These are phyloP conservation scores for Millerozyma miso DNA, from an alignment of 805 yeast genomes.

Conservation along the genomic window DNA sequence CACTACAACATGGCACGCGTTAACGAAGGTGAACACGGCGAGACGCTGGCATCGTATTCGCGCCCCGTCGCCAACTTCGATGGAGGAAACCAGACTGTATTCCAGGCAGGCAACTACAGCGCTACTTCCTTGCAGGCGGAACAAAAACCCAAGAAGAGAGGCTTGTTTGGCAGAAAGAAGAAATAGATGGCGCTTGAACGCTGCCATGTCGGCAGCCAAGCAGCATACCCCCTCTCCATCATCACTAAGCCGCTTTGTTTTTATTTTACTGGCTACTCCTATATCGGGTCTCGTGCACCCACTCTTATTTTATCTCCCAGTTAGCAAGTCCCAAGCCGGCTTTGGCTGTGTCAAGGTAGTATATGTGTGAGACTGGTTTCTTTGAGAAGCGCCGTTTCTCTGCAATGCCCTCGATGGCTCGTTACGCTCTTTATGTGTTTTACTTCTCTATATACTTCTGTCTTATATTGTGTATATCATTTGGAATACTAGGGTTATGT, in stretches of 20 bases:
- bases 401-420: not conserved
- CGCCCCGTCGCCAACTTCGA: slow-evolving; percentile 40
- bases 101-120: slow-evolving; percentile 58
- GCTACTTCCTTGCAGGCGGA: slow-evolving; percentile 41
- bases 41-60: slow-evolving; percentile 24
- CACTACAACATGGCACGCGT: slow-evolving; percentile 38
- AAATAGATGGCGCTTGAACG: too few relatives aligned
- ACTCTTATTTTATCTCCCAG: not conserved
- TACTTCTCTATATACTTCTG: not conserved
- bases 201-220: too few relatives aligned
- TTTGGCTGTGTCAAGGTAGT: too few relatives aligned
- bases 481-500: not conserved
- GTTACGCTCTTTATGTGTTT: not conserved
- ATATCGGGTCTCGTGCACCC: not conserved
- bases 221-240: too few relatives aligned
- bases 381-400: too few relatives aligned
- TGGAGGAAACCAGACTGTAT: slow-evolving; percentile 36
- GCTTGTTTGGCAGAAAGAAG: slow-evolving; percentile 69
- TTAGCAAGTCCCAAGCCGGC: not conserved
- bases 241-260: too few relatives aligned
- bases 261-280: not conserved
- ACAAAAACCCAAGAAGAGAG: slow-evolving; percentile 51
- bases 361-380: too few relatives aligned
- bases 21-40: slow-evolving; percentile 25
- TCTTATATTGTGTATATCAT: not conserved